Evolutionary conservation across 2,329 filamentous ascomycete genomes (phyloP).

Genomic region (Pseudohalonectria lignicola): DNA sequence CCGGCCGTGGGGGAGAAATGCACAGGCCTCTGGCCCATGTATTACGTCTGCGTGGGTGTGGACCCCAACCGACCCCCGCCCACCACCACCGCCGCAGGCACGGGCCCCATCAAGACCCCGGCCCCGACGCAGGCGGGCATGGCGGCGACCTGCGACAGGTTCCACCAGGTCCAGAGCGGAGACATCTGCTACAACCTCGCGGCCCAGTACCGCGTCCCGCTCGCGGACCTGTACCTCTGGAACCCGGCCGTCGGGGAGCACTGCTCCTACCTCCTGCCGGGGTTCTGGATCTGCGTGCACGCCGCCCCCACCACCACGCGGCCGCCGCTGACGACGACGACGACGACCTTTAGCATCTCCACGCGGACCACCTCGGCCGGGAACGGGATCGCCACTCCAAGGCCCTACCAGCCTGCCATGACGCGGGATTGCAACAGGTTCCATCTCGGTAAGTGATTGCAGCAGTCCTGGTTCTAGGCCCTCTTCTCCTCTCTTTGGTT

Average conservation of each 20-base stretch:
- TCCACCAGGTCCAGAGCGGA: constrained; percentile 1
- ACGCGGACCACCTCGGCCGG: too few species aligned
- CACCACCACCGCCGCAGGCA: too few species aligned
- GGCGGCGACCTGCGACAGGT: constrained; percentile 4
- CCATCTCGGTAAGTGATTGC: background rate
- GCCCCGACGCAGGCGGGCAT: constrained; percentile 4
- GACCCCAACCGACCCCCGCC: background rate
- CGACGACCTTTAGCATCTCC: too few species aligned
- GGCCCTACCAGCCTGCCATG: background rate
- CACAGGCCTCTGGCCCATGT: constrained; percentile 5
- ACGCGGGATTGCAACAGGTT: background rate
- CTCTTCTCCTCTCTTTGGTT: too few species aligned
- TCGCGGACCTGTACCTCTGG: constrained; percentile 4
- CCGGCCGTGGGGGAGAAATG: constrained; percentile 3
- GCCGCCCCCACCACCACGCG: background rate
- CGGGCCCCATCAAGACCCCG: constrained; percentile 2
- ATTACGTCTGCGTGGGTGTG: constrained; percentile 10
- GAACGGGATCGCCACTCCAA: constrained; percentile 1
- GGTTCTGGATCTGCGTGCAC: background rate
- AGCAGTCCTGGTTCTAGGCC: too few species aligned
- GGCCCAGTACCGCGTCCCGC: background rate
- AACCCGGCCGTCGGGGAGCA: constrained; percentile 1
- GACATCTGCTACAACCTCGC: constrained; percentile 4
- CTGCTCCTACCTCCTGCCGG: background rate
- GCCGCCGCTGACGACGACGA: background rate